These are phyloP conservation scores for Aspergillus bombycis DNA, from an alignment of 2,329 filamentous ascomycete species.

Conservation along the genomic window DNA sequence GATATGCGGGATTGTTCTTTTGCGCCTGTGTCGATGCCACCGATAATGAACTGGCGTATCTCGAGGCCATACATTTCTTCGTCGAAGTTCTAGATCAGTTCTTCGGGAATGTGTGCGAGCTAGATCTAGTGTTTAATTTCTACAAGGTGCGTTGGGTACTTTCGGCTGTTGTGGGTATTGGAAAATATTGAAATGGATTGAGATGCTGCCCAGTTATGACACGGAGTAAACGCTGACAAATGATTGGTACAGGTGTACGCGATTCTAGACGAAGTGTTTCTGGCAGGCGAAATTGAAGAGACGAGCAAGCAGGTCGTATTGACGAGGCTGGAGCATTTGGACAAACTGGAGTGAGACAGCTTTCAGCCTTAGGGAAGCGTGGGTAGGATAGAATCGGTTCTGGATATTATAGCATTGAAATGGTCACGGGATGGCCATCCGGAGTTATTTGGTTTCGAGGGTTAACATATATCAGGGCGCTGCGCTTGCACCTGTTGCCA, in stretches of 20 bases:
- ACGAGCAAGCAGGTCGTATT: constrained; percentile 98
- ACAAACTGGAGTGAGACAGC: constrained; percentile 78
- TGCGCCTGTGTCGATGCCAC: constrained; percentile 99
- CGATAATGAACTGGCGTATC: constrained; percentile 94
- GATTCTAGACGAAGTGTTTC: constrained; percentile 96
- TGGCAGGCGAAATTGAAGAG: constrained; percentile 97
- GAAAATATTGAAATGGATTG: not conserved
- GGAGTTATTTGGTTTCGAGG: constrained; percentile 23
- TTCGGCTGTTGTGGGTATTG: not conserved
- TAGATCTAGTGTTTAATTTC: constrained; percentile 81
- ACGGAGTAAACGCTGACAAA: constrained; percentile 16
- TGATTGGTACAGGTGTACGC: constrained; percentile 73
- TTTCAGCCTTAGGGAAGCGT: not conserved
- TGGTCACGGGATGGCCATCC: constrained; percentile 22
- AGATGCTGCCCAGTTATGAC: not conserved
- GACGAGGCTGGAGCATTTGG: constrained; percentile 89
- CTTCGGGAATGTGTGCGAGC: constrained; percentile 98
- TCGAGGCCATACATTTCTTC: constrained; percentile 99
- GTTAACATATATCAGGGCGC: constrained; percentile 4
- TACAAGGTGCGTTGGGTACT: constrained; percentile 59
- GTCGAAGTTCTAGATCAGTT: constrained; percentile 98
- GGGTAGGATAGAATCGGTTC: not conserved
- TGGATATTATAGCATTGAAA: constrained; percentile 20
- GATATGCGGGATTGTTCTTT: constrained; percentile 98
- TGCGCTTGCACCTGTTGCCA: constrained; percentile 1